phyloP scores from a whole-genome alignment of 345 rosid species.

The Aquilaria malaccensis region DNA sequence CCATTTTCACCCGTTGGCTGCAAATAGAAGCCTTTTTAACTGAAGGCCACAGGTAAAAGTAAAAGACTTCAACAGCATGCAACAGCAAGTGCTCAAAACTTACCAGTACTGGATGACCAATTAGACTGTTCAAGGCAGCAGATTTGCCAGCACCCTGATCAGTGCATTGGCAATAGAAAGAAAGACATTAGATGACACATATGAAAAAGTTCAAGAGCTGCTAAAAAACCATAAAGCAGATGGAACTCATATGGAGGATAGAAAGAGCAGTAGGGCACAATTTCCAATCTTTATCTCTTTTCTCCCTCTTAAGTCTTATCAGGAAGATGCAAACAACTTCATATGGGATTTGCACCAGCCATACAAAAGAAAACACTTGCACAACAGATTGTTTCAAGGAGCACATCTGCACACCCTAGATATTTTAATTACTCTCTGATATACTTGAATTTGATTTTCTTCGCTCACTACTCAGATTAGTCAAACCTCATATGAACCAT shows the following conservation, averaged over 20 bases:
- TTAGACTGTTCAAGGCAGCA: conserved; percentile 82
- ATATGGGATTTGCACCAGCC: background rate
- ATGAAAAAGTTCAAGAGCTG: background rate
- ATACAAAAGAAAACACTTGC: background rate
- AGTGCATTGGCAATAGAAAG: conserved; percentile 3
- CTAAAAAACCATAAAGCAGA: conserved; percentile 1
- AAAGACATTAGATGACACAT: background rate
- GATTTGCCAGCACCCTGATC: conserved; percentile 98
- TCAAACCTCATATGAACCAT: no score
- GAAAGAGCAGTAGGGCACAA: background rate
- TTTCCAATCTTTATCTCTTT: background rate
- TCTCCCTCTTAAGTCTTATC: background rate
- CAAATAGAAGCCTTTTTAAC: conserved; percentile 13
- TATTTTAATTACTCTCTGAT: background rate
- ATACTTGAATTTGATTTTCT: no score
- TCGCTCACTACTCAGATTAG: no score
- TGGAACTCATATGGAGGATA: background rate
- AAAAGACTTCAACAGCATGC: conserved; percentile 6
- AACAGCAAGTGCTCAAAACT: conserved; percentile 19
- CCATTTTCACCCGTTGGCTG: conserved; percentile 99
- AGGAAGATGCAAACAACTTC: background rate
- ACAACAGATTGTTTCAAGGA: background rate
- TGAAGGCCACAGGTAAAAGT: conserved; percentile 9
- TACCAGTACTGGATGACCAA: conserved; percentile 96
- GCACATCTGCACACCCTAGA: background rate